A percentile compares a stretch with the other conserved stretches of the same genome.
These are phyloP conservation scores for Hamamelis virginiana DNA, from an alignment of 164 flowering plant species.

Conservation along the genomic window DNA sequence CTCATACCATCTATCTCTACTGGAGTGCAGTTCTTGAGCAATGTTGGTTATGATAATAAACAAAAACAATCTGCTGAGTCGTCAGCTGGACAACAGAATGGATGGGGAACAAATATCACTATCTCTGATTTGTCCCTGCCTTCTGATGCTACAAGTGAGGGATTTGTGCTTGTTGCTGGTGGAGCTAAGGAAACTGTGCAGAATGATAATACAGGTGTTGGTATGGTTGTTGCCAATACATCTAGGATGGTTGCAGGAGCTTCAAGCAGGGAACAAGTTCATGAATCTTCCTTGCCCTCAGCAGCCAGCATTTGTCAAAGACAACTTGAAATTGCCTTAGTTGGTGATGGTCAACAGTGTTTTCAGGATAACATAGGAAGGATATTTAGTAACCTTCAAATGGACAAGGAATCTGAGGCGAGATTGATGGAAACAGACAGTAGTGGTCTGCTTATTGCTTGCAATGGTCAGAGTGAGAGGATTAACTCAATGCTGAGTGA, in stretches of 20 bases:
- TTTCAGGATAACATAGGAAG: constrained; percentile 24
- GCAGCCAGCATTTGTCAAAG: constrained; percentile 24
- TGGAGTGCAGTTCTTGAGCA: constrained; percentile 19
- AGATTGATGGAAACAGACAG: constrained; percentile 25
- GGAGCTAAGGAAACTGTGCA: constrained; percentile 10
- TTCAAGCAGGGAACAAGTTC: constrained; percentile 22
- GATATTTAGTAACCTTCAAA: constrained; percentile 15
- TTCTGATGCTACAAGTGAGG: constrained; percentile 28
- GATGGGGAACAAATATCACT: constrained; percentile 10
- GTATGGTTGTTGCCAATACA: constrained; percentile 15
- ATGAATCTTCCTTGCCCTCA: constrained; percentile 12
- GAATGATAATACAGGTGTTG: constrained; percentile 18
- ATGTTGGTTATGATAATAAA: constrained; percentile 13
- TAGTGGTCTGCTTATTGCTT: constrained; percentile 14
- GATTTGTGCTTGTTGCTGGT: constrained; percentile 26
- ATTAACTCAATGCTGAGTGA: constrained; percentile 52
- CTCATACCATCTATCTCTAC: constrained; percentile 21
- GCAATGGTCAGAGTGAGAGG: constrained; percentile 32
- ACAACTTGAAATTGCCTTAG: constrained; percentile 15
- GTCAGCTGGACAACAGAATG: constrained; percentile 14
- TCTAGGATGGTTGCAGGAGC: constrained; percentile 10
- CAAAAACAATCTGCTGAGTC: constrained; percentile 18
- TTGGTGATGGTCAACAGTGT: constrained; percentile 18
- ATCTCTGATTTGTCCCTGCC: constrained; percentile 16
- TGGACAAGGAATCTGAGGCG: constrained; percentile 15